Evolutionary conservation across 805 yeast genomes (phyloP), one percentile per base, ranked within the genome.

Genomic region (Spathaspora arborariae): DNA sequence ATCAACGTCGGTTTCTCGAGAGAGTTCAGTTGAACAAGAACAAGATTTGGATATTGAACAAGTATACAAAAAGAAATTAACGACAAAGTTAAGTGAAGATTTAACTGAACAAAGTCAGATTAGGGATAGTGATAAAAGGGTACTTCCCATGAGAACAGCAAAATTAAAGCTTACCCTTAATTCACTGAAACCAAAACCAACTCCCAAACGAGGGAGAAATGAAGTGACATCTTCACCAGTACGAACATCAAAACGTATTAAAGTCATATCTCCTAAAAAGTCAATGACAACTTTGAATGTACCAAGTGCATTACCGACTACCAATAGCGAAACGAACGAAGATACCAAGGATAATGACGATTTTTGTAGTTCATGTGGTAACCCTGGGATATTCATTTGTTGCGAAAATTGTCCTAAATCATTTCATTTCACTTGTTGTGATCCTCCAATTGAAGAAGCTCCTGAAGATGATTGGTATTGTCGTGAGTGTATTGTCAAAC

Each of bases 381-480:
- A 89, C 21, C 73, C 90, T 0, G 99, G 99, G 10, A 76, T 87
- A 21, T 90, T 92, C 56, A 72, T 92, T 20, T 94, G 98, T 65
- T 92, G 99, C 67, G 99, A 92, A 56, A 75, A 87, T 1, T 92
- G 99, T 64, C 97, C 97, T 0, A 77, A 76, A 56, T 87, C 96
- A 1, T 94, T 92, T 65, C 99, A 92, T 61, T 89, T 94, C 59
- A 74, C 87, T 4, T 92, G 99, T 63, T 79, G 92, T 50, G 85
- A 88, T 56, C 98, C 98, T 2, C 98, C 99, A 0, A 67, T 84
- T 27, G 88, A 85, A 54, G 89, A 85, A 37, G 66, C 88, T 6
- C 98, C 98, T 0, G 95, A 85, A 41, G 96, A 86, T 33, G 85
- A 81, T 51, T 92, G 99, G 99, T 81, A 76, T 54, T 92, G 99